Base-by-base conservation (phyloP, 441 rosid species). In the Syzygium syzygioides region DNA sequence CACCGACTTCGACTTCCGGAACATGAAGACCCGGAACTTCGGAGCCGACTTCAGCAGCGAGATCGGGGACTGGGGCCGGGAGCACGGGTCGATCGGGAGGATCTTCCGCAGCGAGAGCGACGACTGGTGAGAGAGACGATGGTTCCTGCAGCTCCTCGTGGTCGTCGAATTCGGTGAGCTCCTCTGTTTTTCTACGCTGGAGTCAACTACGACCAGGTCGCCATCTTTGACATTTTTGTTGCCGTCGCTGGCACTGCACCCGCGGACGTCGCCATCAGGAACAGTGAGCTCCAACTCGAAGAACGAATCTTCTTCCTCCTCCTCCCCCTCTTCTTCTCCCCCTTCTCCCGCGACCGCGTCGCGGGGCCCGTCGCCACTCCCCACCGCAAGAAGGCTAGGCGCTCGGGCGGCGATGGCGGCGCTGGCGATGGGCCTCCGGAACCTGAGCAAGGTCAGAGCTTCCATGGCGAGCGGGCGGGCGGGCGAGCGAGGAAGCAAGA, bases 241-340 rank as follows among this genome's bases (percentile, higher is more conserved):
- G 60, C 86, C 60, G 89, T 60, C 55, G 88, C 57, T 62, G 79
- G 87, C 85, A 85, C 85, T 88, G 88, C 55, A 84, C 60, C 87
- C 59, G 25, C 64, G 90, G 76, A 55, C 62, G 92, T 91, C 91
- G 88, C 68, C 56, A 79, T 91, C 93, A 57, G 93, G 91, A 50
- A 93, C 92, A 90, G 96, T 89, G 79, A 97, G 94, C 92, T 97
- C 96, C 88, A 97, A 89, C 89, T 97, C 99, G 90, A 96, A 94
- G 94, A 96, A 96, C 1, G 99, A 96, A 89, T 97, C 99, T 5
- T 97, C 99, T 60, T 90, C 99, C 71, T 7, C 45, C 9, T 41
- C 45, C 45, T 41, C 48, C 48, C 7, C 48, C 48, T 45, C 48
- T 1, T 96, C 97, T 6, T 94, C 96, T 17, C 59, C 62, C 9